These are phyloP conservation scores for Mucor plumbeus DNA, from an alignment of 371 early-diverging fungal species.

Conservation along the genomic window DNA sequence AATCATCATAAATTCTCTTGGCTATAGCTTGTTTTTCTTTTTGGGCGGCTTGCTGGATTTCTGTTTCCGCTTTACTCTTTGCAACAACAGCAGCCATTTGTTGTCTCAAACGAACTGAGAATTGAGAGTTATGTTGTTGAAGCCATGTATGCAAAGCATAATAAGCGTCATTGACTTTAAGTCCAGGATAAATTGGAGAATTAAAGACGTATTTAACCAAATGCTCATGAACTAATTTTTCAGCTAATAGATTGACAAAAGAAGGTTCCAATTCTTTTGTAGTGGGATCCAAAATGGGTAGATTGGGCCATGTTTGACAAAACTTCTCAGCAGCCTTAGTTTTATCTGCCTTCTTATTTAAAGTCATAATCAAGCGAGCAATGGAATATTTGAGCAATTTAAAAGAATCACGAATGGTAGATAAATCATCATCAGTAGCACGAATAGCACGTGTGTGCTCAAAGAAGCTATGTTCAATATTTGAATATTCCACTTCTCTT, in stretches of 20 bases:
- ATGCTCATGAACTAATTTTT: slow-evolving; percentile 61
- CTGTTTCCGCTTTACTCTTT: slow-evolving; percentile 50
- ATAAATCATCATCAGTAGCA: slow-evolving; percentile 68
- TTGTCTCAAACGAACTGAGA: slow-evolving; percentile 61
- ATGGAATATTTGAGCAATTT: slow-evolving; percentile 62
- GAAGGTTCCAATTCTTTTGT: slow-evolving; percentile 50
- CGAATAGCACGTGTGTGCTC: slow-evolving; percentile 62
- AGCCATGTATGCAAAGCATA: slow-evolving; percentile 58
- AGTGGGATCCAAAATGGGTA: slow-evolving; percentile 31
- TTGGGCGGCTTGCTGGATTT: slow-evolving; percentile 50
- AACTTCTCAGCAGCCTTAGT: slow-evolving; percentile 50
- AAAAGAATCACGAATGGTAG: slow-evolving; percentile 64
- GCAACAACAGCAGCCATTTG: slow-evolving; percentile 63
- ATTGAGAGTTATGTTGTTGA: slow-evolving; percentile 47
- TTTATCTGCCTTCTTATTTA: slow-evolving; percentile 59
- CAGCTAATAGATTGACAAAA: slow-evolving; percentile 59
- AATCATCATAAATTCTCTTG: slow-evolving; percentile 46
- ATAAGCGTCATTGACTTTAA: slow-evolving; percentile 61
- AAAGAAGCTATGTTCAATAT: slow-evolving; percentile 60
- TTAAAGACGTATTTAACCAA: slow-evolving; percentile 54
- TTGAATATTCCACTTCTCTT: slow-evolving; percentile 49
- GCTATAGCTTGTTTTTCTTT: slow-evolving; percentile 40
- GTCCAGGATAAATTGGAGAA: slow-evolving; percentile 56
- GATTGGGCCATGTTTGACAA: slow-evolving; percentile 41
- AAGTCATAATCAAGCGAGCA: slow-evolving; percentile 59